These are phyloP conservation scores for Alternaria atra DNA, from an alignment of 2,329 filamentous ascomycete species.

Conservation along the genomic window DNA sequence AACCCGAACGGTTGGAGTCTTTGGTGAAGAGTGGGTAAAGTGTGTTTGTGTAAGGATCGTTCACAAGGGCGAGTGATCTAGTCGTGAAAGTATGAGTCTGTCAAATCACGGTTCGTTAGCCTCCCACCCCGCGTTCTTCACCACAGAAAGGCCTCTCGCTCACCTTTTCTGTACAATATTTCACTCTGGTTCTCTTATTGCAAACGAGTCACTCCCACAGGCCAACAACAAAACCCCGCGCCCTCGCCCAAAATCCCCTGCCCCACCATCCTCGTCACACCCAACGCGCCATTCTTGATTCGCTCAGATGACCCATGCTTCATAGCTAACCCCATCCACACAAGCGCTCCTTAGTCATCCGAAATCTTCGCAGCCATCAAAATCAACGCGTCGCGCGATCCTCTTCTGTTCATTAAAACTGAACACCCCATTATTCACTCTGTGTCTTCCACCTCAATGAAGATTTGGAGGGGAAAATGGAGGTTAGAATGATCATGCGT, in stretches of 20 bases:
- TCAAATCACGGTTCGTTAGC: conserved; percentile 20
- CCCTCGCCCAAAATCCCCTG: conserved; percentile 24
- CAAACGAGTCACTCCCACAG: conserved; percentile 23
- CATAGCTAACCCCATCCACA: conserved; percentile 6
- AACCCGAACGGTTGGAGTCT: background rate
- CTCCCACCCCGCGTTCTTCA: background rate
- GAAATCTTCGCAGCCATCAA: conserved; percentile 24
- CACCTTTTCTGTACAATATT: conserved; percentile 3
- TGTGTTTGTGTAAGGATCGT: conserved; percentile 13
- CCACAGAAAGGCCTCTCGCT: background rate
- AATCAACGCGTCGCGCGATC: conserved; percentile 23
- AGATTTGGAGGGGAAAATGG: conserved; percentile 73
- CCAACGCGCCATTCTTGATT: conserved; percentile 29
- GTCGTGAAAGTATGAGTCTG: conserved; percentile 19
- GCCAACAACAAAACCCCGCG: conserved; percentile 19
- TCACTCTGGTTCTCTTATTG: conserved; percentile 1
- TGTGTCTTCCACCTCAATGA: conserved; percentile 66
- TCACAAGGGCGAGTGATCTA: conserved; percentile 14
- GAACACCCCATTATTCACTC: conserved; percentile 70
- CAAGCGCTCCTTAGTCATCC: conserved; percentile 40
- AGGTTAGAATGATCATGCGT: conserved; percentile 63
- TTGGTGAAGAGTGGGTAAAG: conserved; percentile 8
- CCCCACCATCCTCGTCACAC: conserved; percentile 27
- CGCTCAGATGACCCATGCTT: conserved; percentile 6
- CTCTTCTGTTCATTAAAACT: conserved; percentile 49